Base-by-base conservation (phyloP, 1,139 yeast genomes). In the Kurtzmaniella quercitrusa region DNA sequence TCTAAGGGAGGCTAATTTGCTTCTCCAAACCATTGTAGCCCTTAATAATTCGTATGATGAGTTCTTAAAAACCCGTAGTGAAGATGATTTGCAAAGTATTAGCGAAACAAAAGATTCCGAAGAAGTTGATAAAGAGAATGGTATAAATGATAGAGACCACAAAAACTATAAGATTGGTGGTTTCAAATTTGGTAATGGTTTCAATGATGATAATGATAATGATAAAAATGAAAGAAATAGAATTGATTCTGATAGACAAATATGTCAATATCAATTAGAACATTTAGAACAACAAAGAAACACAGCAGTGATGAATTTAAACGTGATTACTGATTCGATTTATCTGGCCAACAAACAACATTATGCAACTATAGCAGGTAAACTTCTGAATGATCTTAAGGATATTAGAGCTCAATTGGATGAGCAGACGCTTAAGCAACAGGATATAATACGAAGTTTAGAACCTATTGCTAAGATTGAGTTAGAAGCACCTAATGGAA, bases 11-110 rank as follows among this genome's bases (percentile, higher is more conserved):
- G 66, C 64, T 16, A 63, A 63, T 41, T 57, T 56, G 43, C 53
- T 66, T 16, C 54, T 67, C 19, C 70, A 64, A 45, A 60, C 64
- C 43, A 53, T 67, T 5, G 63, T 66, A 12, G 57, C 57, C 18
- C 37, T 62, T 19, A 51, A 55, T 41, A 48, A 47, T 14, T 55
- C 53, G 31, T 34, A 40, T n/a, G 46, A 43, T 19, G 27, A 36
- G 17, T 18, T 16, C 15, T n/a, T 27, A 21, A 21, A 21, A 21
- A n/a, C n/a, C n/a, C 23, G 23, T 21, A 21, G 8, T 8, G 8
- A 21, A n/a, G n/a, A n/a, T n/a, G n/a, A n/a, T n/a, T n/a, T n/a
- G n/a, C n/a, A n/a, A 21, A 21, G 23, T 8, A 21, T 21, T 21
- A 21, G 8, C 8, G 23, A 21, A 5, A 21, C 4, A 8, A 4